Conservation (phyloP, 192 early-diverging fungal genomes). For the Helicostylum pulchrum region DNA sequence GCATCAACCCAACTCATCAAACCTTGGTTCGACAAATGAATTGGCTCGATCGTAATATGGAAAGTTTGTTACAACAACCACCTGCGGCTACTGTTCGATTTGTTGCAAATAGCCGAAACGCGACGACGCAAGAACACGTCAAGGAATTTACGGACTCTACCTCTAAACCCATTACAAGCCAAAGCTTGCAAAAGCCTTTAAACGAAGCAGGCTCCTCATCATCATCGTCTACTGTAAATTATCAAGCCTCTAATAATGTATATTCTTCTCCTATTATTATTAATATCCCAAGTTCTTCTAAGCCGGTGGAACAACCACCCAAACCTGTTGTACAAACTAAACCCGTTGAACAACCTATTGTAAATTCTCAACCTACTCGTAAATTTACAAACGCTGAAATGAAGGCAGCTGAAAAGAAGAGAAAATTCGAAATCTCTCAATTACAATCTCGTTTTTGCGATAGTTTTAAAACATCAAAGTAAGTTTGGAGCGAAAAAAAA, state of each 20-base stretch:
- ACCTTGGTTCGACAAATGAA: slow-evolving; percentile 44
- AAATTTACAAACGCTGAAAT: neutral
- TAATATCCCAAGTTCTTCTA: no score
- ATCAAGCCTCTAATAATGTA: no score
- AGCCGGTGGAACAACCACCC: no score
- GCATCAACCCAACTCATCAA: neutral
- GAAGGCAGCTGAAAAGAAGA: slow-evolving; percentile 8
- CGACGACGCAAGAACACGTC: neutral
- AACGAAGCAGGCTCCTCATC: no score
- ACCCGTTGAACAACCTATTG: neutral
- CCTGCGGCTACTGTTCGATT: slow-evolving; percentile 40
- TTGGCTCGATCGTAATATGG: slow-evolving; percentile 66
- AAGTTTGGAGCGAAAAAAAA: neutral
- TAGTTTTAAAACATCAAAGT: neutral
- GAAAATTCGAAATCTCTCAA: slow-evolving; percentile 19
- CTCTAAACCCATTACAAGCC: no score
- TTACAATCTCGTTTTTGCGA: slow-evolving; percentile 25
- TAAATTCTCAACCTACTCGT: no score
- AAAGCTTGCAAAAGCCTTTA: no score
- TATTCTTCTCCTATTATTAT: no score
- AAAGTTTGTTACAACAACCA: slow-evolving; percentile 57
- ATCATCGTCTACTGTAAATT: no score
- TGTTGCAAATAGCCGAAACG: slow-evolving; percentile 15
- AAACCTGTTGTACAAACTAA: neutral
- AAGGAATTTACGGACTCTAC: no score